phyloP scores from a whole-genome alignment of 495 filamentous ascomycete species.

The Xylaria grammica region DNA sequence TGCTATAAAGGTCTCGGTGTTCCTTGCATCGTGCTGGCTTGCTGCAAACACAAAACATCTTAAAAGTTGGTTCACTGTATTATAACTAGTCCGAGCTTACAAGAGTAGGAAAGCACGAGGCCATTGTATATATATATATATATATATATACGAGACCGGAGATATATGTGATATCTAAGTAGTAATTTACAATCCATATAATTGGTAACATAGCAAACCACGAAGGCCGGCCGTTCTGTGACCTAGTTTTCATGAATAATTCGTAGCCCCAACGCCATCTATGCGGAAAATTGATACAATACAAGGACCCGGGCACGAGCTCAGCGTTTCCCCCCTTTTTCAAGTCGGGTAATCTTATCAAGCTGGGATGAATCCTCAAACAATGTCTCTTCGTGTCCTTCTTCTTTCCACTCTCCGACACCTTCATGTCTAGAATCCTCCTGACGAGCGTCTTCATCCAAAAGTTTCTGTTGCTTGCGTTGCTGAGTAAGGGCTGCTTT shows the following conservation, averaged over 20 bases:
- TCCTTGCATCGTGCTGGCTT: neutral
- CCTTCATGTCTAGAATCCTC: slow-evolving; percentile 30
- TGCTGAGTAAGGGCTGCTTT: slow-evolving; percentile 20
- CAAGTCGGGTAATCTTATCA: slow-evolving; percentile 1
- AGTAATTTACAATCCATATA: too few relatives aligned
- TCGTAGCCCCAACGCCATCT: slow-evolving; percentile 16
- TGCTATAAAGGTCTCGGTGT: neutral
- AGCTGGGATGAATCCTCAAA: slow-evolving; percentile 23
- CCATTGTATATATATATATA: too few relatives aligned
- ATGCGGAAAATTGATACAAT: slow-evolving; percentile 15
- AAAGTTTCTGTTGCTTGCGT: slow-evolving; percentile 22
- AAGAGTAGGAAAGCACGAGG: too few relatives aligned
- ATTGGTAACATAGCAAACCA: too few relatives aligned
- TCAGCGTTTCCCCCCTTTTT: neutral
- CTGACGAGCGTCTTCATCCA: slow-evolving; percentile 20
- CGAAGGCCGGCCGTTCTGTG: neutral
- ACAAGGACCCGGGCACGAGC: neutral
- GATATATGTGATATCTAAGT: too few relatives aligned
- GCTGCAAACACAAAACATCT: neutral
- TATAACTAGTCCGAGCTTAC: too few relatives aligned
- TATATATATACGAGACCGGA: too few relatives aligned
- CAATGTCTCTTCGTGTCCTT: slow-evolving; percentile 39
- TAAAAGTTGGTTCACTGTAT: neutral
- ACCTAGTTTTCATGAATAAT: neutral
- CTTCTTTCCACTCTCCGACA: slow-evolving; percentile 21